Conservation (phyloP, 1,284 basidiomycete species). For the Ganoderma resinaceum region DNA sequence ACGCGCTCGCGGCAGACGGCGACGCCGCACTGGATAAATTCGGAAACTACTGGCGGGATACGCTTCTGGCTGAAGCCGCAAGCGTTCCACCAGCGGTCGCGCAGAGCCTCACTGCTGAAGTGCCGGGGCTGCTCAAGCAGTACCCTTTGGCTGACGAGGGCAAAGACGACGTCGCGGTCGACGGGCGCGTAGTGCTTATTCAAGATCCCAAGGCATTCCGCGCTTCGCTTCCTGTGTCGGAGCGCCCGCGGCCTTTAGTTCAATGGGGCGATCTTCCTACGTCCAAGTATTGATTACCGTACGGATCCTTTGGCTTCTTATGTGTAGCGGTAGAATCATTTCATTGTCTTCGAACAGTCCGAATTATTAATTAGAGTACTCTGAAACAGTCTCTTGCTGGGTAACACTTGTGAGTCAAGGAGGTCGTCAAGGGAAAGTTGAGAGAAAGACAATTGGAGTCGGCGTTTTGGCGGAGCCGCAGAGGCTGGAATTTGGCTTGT, state of each 20-base stretch:
- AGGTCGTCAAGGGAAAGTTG: slow-evolving; percentile 6
- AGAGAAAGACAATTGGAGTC: slow-evolving; percentile 16
- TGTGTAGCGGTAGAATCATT: slow-evolving; percentile 19
- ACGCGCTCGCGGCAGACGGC: slow-evolving; percentile 51
- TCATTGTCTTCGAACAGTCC: slow-evolving; percentile 9
- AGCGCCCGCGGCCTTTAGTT: slow-evolving; percentile 63
- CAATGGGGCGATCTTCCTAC: slow-evolving; percentile 75
- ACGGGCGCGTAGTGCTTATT: slow-evolving; percentile 65
- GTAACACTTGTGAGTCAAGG: not conserved
- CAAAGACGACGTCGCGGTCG: slow-evolving; percentile 52
- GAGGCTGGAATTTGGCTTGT: slow-evolving; percentile 7
- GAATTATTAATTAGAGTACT: slow-evolving; percentile 5
- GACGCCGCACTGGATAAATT: slow-evolving; percentile 59
- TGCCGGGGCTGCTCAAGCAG: slow-evolving; percentile 61
- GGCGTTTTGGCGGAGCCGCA: not conserved
- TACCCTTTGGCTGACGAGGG: slow-evolving; percentile 60
- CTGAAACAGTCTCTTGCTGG: slow-evolving; percentile 6
- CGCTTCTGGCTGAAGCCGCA: slow-evolving; percentile 51
- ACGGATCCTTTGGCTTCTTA: slow-evolving; percentile 8
- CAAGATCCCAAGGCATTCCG: slow-evolving; percentile 80
- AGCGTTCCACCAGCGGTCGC: slow-evolving; percentile 48
- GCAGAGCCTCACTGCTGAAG: slow-evolving; percentile 53
- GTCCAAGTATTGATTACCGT: slow-evolving; percentile 47
- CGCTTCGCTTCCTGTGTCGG: slow-evolving; percentile 58
- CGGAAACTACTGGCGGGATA: slow-evolving; percentile 61